phyloP scores from a whole-genome alignment of 164 flowering plant genomes.

The Magnolia sinica region DNA sequence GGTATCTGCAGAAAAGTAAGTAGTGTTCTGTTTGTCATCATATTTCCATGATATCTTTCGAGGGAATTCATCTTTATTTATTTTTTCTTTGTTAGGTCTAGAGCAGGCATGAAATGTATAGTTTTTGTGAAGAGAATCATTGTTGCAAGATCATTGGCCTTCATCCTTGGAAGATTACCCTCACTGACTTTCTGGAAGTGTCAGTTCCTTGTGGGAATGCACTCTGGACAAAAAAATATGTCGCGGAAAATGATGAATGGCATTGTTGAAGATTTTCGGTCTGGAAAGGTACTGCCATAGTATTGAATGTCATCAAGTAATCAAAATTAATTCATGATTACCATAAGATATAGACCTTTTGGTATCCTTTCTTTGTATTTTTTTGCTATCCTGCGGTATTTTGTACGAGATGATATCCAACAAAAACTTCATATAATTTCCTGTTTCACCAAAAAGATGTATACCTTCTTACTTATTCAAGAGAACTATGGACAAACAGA shows the following conservation, averaged over 20 bases:
- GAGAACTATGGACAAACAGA: no score
- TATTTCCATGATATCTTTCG: not conserved
- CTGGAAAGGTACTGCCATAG: conserved; percentile 65
- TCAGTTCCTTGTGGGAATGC: conserved; percentile 75
- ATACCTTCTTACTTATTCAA: no score
- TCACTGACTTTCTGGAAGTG: conserved; percentile 68
- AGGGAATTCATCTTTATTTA: not conserved
- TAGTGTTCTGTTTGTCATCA: not conserved
- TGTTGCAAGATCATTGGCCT: conserved; percentile 71
- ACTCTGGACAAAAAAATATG: conserved; percentile 61
- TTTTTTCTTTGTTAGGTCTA: conserved; percentile 43
- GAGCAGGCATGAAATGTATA: conserved; percentile 79
- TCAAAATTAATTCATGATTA: not conserved
- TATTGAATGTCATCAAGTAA: not conserved
- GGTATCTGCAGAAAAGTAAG: not conserved
- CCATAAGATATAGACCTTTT: not conserved
- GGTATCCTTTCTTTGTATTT: not conserved
- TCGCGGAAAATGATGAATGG: conserved; percentile 64
- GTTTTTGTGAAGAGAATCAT: conserved; percentile 87
- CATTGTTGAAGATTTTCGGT: conserved; percentile 71
- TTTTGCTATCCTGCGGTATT: not conserved
- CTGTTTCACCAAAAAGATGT: no score
- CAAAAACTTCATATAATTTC: no score
- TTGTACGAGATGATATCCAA: no score
- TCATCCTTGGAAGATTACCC: conserved; percentile 53